Evolutionary conservation across 2,329 filamentous ascomycete genomes (phyloP), one percentile per base, ranked within the genome.

Genomic region (Dryadomyces sulphureus): DNA sequence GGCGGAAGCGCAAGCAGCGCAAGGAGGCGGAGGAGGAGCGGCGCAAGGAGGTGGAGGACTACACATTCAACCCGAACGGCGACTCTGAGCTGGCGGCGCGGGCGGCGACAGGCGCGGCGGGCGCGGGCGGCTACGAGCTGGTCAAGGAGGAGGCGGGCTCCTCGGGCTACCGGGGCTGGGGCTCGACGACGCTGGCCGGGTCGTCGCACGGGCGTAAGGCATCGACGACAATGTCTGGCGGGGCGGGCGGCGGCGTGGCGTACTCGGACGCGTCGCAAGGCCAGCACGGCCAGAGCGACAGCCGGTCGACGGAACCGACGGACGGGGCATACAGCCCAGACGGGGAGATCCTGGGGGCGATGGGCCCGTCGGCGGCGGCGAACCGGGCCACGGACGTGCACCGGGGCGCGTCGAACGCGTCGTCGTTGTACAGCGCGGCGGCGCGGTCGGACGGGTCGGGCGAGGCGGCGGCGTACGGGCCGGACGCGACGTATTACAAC

Each of bases 61-160:
- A 96, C 60, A 82, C 84, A 27, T 96, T 89, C 69, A 96, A 96
- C 62, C 92, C 92, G n/a, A 96, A 96, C 64, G 81, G 88, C 49
- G 89, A 95, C 59, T 87, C 89, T 1, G 87, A 84, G 1, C 70
- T 94, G 12, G 74, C 66, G 7, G 66, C 66, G 11, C 60, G 74
- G 46, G 56, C 53, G 8, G 55, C 47, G 0, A 48, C 45, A 12
- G 68, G 64, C 12, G 59, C 62, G 35, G 59, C 59, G 32, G 62
- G 63, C 19, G 58, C 57, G 6, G 76, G 73, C 45, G 73, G 72
- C 45, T 66, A 73, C 38, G 79, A 79, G 54, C 79, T 90, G 60
- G 88, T 89, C 81, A 73, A 77, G 48, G 85, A 94, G 58, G 84
- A 87, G 52, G 73, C 75, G 48, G 73, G 71, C 46, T 74, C 72